Percentiles rank a stretch among this genome's conserved stretches.
Conservation (phyloP, 2,329 filamentous ascomycete genomes). For the Beauveria brongniartii region DNA sequence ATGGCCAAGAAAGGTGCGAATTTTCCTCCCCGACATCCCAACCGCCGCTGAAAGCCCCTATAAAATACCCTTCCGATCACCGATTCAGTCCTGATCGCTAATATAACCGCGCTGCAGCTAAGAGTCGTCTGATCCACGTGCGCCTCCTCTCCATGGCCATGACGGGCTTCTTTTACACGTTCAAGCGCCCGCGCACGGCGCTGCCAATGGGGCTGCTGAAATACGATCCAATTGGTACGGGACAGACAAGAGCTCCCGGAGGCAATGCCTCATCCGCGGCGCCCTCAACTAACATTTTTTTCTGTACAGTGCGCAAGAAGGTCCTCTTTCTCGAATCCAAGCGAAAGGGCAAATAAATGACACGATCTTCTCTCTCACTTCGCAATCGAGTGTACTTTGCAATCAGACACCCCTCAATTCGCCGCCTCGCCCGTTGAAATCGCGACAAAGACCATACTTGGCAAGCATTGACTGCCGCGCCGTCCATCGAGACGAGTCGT, state of each 20-base stretch:
- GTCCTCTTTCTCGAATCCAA: constrained; percentile 94
- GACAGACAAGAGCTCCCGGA: neutral
- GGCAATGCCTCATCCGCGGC: neutral
- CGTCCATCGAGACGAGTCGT: neutral
- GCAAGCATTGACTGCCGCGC: neutral
- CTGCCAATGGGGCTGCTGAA: constrained; percentile 94
- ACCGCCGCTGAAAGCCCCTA: neutral
- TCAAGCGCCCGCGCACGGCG: constrained; percentile 71
- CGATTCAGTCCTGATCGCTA: neutral
- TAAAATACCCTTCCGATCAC: neutral
- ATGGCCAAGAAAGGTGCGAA: constrained; percentile 31
- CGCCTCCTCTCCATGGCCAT: constrained; percentile 97
- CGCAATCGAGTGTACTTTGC: neutral
- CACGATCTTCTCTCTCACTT: neutral
- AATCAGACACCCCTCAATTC: neutral
- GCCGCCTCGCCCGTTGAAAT: neutral
- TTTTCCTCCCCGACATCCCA: neutral
- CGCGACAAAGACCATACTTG: neutral
- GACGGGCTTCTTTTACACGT: constrained; percentile 95
- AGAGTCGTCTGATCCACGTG: constrained; percentile 84
- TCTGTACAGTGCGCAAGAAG: constrained; percentile 70
- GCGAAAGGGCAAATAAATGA: constrained; percentile 54
- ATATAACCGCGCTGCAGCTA: constrained; percentile 46
- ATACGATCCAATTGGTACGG: constrained; percentile 88
- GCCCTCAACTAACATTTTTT: neutral